phyloP scores from a whole-genome alignment of 805 yeast genomes.

The Millerozyma miso region DNA sequence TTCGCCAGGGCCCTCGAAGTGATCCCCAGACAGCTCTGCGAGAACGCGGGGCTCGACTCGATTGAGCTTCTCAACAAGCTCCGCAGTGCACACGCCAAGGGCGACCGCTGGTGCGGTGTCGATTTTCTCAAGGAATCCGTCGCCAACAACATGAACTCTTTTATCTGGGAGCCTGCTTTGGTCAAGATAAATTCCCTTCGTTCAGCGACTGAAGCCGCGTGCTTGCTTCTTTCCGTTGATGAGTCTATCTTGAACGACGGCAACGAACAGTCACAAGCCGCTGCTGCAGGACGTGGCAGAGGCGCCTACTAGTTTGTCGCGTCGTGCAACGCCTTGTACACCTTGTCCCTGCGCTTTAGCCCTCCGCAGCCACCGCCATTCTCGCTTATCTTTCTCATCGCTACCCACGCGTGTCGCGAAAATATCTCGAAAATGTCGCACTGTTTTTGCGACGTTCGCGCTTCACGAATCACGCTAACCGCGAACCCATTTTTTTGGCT shows the following conservation, averaged over 20 bases:
- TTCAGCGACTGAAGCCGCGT: conserved; percentile 96
- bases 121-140: conserved; percentile 82
- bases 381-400: background rate
- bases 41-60: conserved; percentile 98
- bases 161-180: conserved; percentile 97
- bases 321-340: too few species aligned
- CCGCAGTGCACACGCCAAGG: conserved; percentile 92
- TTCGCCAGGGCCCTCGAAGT: conserved; percentile 93
- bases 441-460: background rate
- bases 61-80: conserved; percentile 88
- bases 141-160: conserved; percentile 77
- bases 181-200: conserved; percentile 91
- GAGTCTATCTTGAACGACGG: conserved; percentile 82
- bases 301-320: conserved; percentile 54
- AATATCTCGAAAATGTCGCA: background rate
- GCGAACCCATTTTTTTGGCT: background rate
- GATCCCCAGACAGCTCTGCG: conserved; percentile 96
- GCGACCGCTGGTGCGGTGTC: conserved; percentile 87
- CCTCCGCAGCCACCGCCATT: background rate
- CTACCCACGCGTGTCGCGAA: background rate
- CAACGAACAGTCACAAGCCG: conserved; percentile 40
- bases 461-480: background rate
- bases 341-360: background rate
- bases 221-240: conserved; percentile 88
- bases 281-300: conserved; percentile 61